Evolutionary conservation across 106 monocot genomes (phyloP), one percentile per base, ranked within the genome.

Genomic region (Platanthera guangdongensis): DNA sequence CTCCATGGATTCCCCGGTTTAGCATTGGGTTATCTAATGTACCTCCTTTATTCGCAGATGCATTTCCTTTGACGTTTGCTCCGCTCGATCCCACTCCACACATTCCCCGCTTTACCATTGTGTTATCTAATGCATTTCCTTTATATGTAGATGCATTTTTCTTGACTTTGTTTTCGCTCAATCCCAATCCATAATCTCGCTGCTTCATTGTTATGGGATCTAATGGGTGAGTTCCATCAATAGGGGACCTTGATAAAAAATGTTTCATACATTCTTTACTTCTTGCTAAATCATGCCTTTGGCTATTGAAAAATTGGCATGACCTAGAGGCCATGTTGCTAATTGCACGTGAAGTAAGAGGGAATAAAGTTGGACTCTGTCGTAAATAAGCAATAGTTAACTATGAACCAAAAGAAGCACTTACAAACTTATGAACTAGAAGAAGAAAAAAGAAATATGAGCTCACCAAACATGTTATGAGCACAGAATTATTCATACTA

Each of bases 401-500:
- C 14, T 53, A 3, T 15, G 55, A 21, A 15, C 47, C 39, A 13
- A 50, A 21, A 7, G 16, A 65, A 11, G n/a, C 6, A 67, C 47
- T 63, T 60, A 8, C 10, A 25, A 22, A 63, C 25, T n/a, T 63
- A 15, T 9, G 8, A 22, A 22, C 7, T 6, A 63, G 63, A 22
- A 22, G 53, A 30, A 25, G 25, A 32, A 16, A 47, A 30, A 3
- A 3, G 19, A 16, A 47, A 63, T 65, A 45, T 52, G 8, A 9
- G 48, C 81, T 89, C 74, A 92, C 88, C 86, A 92, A 62, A 49
- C 84, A 88, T 14, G 88, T 73, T n/a, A 89, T 72, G 21, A 92
- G 55, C 50, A 92, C 73, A 60, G 81, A 77, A 16, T 65, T 50
- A 52, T 77, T 89, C 64, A 46, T 60, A 57, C 60, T 76, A 79